phyloP scores from a whole-genome alignment of 345 rosid species.

The Moricandia arvensis region DNA sequence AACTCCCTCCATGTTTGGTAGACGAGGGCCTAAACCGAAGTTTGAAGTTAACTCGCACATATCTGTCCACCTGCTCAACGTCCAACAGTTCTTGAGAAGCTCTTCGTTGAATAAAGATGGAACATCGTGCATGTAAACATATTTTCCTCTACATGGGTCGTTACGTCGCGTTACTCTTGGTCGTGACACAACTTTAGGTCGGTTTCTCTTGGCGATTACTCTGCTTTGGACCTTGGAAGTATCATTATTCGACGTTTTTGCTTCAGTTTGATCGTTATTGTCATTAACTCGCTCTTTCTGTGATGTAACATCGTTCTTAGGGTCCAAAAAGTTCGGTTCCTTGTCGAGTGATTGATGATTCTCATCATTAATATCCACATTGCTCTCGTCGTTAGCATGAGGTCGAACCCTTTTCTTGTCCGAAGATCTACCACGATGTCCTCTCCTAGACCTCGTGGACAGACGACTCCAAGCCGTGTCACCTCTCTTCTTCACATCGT shows the following conservation, averaged over 20 bases:
- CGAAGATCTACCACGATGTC: slow-evolving; percentile 24
- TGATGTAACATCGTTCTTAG: slow-evolving; percentile 5
- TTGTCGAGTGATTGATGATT: slow-evolving; percentile 2
- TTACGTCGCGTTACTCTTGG: slow-evolving; percentile 23
- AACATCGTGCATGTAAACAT: slow-evolving; percentile 55
- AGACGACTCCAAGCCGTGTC: slow-evolving; percentile 2
- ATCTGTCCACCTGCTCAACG: slow-evolving; percentile 54
- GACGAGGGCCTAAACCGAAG: slow-evolving; percentile 56
- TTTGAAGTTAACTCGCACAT: slow-evolving; percentile 62
- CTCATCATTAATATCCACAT: slow-evolving; percentile 17
- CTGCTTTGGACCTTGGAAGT: neutral
- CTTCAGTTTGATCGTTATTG: neutral
- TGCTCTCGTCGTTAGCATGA: neutral
- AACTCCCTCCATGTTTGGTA: slow-evolving; percentile 42
- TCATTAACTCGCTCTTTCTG: slow-evolving; percentile 10
- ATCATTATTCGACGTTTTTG: neutral
- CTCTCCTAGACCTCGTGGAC: slow-evolving; percentile 10
- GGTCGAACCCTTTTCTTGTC: slow-evolving; percentile 12
- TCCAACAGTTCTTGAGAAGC: slow-evolving; percentile 58
- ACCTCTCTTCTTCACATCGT: slow-evolving; percentile 10
- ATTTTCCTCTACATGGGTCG: slow-evolving; percentile 50
- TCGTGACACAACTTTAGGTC: slow-evolving; percentile 4
- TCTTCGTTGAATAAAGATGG: slow-evolving; percentile 66
- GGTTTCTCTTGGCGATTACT: neutral
- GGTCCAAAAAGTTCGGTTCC: slow-evolving; percentile 19